Conservation (phyloP, 257 asterid species). For the Marsdenia floribunda region DNA sequence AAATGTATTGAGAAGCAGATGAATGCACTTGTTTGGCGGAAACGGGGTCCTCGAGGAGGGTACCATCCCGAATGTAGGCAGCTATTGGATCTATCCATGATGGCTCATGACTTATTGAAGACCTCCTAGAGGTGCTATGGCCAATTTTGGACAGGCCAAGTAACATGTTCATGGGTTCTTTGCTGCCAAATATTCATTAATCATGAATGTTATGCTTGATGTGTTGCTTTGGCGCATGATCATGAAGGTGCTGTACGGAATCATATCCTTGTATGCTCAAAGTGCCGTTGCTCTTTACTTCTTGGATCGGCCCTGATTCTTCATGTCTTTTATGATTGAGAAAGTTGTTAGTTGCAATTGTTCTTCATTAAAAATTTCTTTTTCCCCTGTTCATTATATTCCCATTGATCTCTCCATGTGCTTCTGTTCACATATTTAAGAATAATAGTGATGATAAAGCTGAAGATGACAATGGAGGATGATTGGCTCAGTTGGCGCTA, state of each 20-base stretch:
- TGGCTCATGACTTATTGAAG: too few relatives aligned
- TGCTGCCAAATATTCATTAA: background rate
- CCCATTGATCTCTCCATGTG: background rate
- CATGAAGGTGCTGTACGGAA: too few relatives aligned
- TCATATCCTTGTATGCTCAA: background rate
- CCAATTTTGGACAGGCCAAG: conserved; percentile 41
- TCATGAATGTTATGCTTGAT: background rate
- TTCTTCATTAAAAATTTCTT: background rate
- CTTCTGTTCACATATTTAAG: background rate
- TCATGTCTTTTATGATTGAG: background rate
- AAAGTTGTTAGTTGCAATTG: background rate
- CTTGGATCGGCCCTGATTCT: background rate
- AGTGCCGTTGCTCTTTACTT: background rate
- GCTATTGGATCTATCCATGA: too few relatives aligned
- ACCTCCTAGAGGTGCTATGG: conserved; percentile 25
- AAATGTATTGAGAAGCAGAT: too few relatives aligned
- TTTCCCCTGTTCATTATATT: background rate
- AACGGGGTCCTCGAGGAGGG: too few relatives aligned
- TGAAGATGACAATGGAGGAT: conserved; percentile 27
- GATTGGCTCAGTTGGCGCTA: conserved; percentile 36
- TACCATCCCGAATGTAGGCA: too few relatives aligned
- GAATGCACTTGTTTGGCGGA: too few relatives aligned
- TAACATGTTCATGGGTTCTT: background rate
- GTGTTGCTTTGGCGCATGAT: background rate
- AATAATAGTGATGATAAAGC: conserved; percentile 21